A percentile compares a stretch with the other conserved stretches of the same genome.
Evolutionary conservation across 1,139 yeast genomes (phyloP).

Genomic region (Suhomyces bribrorum): DNA sequence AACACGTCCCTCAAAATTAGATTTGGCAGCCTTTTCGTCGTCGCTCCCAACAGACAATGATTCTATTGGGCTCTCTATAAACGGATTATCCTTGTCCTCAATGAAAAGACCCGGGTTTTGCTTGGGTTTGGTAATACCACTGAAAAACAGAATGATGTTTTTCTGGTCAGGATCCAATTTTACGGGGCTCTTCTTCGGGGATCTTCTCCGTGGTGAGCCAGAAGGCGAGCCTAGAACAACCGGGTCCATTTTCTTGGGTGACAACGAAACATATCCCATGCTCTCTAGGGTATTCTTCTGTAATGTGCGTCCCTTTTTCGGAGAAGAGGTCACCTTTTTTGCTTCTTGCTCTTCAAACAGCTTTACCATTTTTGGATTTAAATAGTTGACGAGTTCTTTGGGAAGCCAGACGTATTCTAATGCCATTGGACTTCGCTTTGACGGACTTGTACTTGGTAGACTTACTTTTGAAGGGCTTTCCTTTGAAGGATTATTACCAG

Average conservation of each 20-base stretch:
- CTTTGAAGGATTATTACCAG: too few species aligned
- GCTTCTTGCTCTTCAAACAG: conserved; percentile 8
- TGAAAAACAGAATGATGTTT: conserved; percentile 8
- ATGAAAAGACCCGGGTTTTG: too few species aligned
- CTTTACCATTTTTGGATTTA: conserved; percentile 12
- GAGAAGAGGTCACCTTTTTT: conserved; percentile 2
- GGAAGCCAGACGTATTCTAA: conserved; percentile 18
- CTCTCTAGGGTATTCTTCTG: conserved; percentile 17
- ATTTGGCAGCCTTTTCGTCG: neutral
- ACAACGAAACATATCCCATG: conserved; percentile 7
- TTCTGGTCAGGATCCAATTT: conserved; percentile 10
- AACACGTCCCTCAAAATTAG: too few species aligned
- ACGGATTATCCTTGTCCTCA: conserved; percentile 2
- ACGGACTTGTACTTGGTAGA: too few species aligned
- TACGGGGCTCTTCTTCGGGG: conserved; percentile 1
- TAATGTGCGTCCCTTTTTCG: neutral
- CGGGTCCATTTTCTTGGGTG: conserved; percentile 1
- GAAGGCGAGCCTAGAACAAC: neutral
- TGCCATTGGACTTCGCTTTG: conserved; percentile 1
- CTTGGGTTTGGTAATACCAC: too few species aligned
- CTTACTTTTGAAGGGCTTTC: neutral
- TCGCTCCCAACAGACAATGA: neutral
- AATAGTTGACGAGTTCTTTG: conserved; percentile 12
- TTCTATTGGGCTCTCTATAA: neutral
- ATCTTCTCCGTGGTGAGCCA: neutral